These are phyloP conservation scores for Heterobasidion parviporum DNA, from an alignment of 1,284 basidiomycete species.

Conservation along the genomic window DNA sequence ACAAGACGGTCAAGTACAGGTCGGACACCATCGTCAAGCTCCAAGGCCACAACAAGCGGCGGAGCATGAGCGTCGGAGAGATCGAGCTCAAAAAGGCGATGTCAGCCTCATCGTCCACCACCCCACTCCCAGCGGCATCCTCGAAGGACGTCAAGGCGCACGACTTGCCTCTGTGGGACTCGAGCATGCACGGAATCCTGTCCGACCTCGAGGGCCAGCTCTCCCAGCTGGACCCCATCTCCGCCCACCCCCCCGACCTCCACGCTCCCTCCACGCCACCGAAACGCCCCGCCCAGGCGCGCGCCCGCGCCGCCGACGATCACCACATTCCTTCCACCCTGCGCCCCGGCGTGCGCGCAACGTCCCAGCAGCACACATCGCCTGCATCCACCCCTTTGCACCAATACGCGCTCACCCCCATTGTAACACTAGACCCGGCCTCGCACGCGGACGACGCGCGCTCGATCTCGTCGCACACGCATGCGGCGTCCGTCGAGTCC, in stretches of 20 bases:
- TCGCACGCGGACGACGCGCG: neutral
- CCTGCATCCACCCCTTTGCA: neutral
- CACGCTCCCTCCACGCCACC: slow-evolving; percentile 53
- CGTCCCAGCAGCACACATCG: neutral
- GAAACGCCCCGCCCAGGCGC: neutral
- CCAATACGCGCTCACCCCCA: neutral
- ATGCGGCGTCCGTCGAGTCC: neutral
- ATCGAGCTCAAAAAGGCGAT: slow-evolving; percentile 47
- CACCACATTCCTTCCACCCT: neutral
- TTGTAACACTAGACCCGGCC: neutral
- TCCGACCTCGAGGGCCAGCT: slow-evolving; percentile 65
- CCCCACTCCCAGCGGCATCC: slow-evolving; percentile 23
- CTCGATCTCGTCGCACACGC: neutral
- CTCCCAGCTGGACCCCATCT: slow-evolving; percentile 43
- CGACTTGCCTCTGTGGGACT: slow-evolving; percentile 33
- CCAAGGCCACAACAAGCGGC: slow-evolving; percentile 38
- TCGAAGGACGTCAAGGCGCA: slow-evolving; percentile 21
- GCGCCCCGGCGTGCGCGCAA: no score
- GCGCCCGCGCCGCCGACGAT: neutral
- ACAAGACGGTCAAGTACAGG: slow-evolving; percentile 13
- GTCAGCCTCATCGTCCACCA: slow-evolving; percentile 24
- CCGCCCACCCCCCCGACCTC: slow-evolving; percentile 45
- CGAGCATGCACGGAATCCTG: slow-evolving; percentile 50
- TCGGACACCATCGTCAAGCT: slow-evolving; percentile 17
- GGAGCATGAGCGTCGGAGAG: slow-evolving; percentile 72